phyloP scores from a whole-genome alignment of 2,329 filamentous ascomycete genomes.

The Didymella sp. region DNA sequence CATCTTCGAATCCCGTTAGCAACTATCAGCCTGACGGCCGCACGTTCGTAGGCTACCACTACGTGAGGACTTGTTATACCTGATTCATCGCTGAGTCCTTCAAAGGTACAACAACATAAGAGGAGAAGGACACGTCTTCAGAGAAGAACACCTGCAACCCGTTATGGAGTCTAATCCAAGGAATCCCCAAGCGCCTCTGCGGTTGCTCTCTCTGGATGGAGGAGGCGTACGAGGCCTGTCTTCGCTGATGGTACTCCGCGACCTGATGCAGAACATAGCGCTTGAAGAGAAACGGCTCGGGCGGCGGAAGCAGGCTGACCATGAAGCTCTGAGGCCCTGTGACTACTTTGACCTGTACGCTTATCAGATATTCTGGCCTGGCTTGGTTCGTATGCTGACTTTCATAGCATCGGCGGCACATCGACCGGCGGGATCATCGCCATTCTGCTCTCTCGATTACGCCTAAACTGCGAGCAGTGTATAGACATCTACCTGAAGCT shows the following conservation, averaged over 20 bases:
- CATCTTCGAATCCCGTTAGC: not conserved
- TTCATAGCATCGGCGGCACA: constrained; percentile 45
- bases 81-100: not conserved
- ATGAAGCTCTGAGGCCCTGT: constrained; percentile 44
- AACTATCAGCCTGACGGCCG: not conserved
- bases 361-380: too few species aligned
- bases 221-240: constrained; percentile 7
- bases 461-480: constrained; percentile 48
- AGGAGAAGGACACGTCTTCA: not conserved
- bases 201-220: constrained; percentile 4
- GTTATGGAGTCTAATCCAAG: not conserved
- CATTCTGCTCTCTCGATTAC: constrained; percentile 49
- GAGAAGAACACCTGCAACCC: not conserved
- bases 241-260: constrained; percentile 45
- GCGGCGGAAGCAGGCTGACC: constrained; percentile 34
- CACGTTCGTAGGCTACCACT: not conserved
- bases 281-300: constrained; percentile 49
- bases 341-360: constrained; percentile 51
- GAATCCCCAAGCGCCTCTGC: not conserved
- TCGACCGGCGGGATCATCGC: constrained; percentile 53
- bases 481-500: constrained; percentile 49
- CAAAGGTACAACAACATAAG: not conserved
- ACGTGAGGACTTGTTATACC: not conserved
- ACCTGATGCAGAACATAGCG: constrained; percentile 50
- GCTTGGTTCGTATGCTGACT: not conserved